Evolutionary conservation across 352 stramenopile genomes (phyloP).

Genomic region (Phytophthora fragariae): DNA sequence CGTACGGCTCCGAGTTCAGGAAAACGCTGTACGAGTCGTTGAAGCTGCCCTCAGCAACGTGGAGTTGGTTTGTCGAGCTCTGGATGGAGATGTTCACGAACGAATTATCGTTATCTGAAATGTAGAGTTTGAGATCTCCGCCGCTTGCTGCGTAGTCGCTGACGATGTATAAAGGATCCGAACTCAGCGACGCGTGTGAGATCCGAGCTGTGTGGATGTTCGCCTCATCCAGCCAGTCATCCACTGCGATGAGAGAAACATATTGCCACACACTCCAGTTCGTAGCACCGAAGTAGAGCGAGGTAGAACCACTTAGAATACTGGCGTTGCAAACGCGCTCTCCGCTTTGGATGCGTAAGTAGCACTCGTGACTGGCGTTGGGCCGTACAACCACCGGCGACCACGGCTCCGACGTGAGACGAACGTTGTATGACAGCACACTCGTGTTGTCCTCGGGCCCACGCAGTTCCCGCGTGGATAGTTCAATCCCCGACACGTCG

Average conservation of each 20-base stretch:
- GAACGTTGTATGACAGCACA: conserved; percentile 53
- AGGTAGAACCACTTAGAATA: conserved; percentile 39
- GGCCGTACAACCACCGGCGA: conserved; percentile 54
- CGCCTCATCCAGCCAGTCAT: conserved; percentile 68
- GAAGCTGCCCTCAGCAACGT: conserved; percentile 79
- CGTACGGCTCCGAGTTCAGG: conserved; percentile 69
- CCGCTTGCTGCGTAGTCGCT: conserved; percentile 40
- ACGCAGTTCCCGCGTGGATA: conserved; percentile 51
- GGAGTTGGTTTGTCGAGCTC: conserved; percentile 41
- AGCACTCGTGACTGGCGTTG: conserved; percentile 62
- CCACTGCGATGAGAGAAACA: conserved; percentile 63
- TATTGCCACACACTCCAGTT: conserved; percentile 79
- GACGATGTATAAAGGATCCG: conserved; percentile 54
- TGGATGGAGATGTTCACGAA: conserved; percentile 70
- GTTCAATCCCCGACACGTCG: conserved; percentile 62
- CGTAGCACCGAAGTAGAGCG: conserved; percentile 57
- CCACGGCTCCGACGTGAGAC: conserved; percentile 76
- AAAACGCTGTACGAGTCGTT: conserved; percentile 77
- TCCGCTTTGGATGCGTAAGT: conserved; percentile 40
- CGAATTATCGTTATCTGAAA: conserved; percentile 71
- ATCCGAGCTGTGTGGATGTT: conserved; percentile 59
- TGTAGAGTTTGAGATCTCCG: conserved; percentile 45
- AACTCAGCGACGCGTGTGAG: conserved; percentile 55
- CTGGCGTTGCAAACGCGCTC: conserved; percentile 67
- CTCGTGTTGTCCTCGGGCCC: conserved; percentile 52